Conservation (phyloP, 208 protist genomes). For the Trypanosoma mega region DNA sequence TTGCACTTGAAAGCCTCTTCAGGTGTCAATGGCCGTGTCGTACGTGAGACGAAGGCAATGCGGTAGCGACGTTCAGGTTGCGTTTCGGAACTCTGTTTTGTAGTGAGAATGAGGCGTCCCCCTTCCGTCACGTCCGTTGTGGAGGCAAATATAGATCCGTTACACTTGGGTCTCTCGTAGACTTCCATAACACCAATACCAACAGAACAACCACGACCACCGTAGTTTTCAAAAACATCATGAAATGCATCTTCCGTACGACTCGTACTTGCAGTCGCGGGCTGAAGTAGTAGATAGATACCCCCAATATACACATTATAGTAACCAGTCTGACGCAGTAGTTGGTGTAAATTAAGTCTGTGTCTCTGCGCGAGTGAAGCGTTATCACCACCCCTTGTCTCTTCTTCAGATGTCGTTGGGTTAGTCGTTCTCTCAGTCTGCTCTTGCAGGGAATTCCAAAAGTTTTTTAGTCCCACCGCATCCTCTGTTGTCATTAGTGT, state of each 20-base stretch:
- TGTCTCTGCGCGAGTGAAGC: slow-evolving; percentile 3
- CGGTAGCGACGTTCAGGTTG: slow-evolving; percentile 24
- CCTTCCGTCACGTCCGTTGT: not conserved
- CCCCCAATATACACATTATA: slow-evolving; percentile 26
- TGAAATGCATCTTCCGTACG: slow-evolving; percentile 30
- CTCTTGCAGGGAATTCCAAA: slow-evolving; percentile 18
- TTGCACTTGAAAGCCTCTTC: slow-evolving; percentile 11
- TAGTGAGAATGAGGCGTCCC: slow-evolving; percentile 23
- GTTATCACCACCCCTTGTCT: not conserved
- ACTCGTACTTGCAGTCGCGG: slow-evolving; percentile 16
- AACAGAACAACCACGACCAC: slow-evolving; percentile 22
- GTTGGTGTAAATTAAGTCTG: slow-evolving; percentile 15
- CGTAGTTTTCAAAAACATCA: slow-evolving; percentile 30
- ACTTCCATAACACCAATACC: slow-evolving; percentile 26
- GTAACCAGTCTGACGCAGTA: slow-evolving; percentile 13
- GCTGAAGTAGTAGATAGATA: slow-evolving; percentile 26
- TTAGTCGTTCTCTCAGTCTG: too few relatives aligned
- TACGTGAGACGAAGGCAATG: slow-evolving; percentile 24
- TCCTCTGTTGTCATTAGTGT: slow-evolving; percentile 20
- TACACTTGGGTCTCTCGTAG: slow-evolving; percentile 26
- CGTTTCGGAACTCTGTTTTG: slow-evolving; percentile 18
- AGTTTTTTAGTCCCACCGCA: slow-evolving; percentile 11
- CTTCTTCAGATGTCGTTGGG: too few relatives aligned
- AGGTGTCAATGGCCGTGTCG: slow-evolving; percentile 25
- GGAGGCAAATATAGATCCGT: too few relatives aligned